A percentile compares a stretch with the other conserved stretches of the same genome.
Evolutionary conservation across 1,284 basidiomycete genomes (phyloP).

Genomic region (Caloboletus firmus): DNA sequence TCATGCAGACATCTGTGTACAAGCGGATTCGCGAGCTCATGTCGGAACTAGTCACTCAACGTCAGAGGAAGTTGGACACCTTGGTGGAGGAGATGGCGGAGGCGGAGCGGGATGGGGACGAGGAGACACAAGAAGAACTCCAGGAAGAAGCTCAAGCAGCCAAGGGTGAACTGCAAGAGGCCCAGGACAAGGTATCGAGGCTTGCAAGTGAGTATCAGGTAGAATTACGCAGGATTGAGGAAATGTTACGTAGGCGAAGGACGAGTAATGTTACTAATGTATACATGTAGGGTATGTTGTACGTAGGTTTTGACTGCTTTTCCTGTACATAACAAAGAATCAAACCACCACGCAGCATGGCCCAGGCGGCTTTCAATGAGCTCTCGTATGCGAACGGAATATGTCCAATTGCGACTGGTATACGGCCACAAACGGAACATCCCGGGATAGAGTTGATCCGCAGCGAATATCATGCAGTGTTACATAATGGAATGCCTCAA

Average conservation of each 20-base stretch:
- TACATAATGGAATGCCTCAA: not conserved
- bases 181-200: conserved; percentile 19
- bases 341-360: not conserved
- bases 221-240: conserved; percentile 31
- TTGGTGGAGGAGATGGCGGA: conserved; percentile 27
- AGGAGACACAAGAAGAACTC: conserved; percentile 32
- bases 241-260: conserved; percentile 21
- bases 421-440: no score
- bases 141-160: conserved; percentile 28
- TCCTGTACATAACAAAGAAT: not conserved
- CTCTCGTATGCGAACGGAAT: not conserved
- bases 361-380: not conserved
- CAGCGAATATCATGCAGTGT: not conserved
- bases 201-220: conserved; percentile 30
- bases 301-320: not conserved
- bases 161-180: conserved; percentile 22
- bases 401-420: not conserved
- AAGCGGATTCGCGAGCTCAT: conserved; percentile 29
- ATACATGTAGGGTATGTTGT: not conserved
- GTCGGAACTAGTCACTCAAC: conserved; percentile 34
- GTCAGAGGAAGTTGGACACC: conserved; percentile 37
- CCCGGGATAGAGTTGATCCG: no score
- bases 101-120: conserved; percentile 30
- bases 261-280: not conserved
- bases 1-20: conserved; percentile 38